Conservation (phyloP, 2,329 filamentous ascomycete species). For the Botrytis cinerea region DNA sequence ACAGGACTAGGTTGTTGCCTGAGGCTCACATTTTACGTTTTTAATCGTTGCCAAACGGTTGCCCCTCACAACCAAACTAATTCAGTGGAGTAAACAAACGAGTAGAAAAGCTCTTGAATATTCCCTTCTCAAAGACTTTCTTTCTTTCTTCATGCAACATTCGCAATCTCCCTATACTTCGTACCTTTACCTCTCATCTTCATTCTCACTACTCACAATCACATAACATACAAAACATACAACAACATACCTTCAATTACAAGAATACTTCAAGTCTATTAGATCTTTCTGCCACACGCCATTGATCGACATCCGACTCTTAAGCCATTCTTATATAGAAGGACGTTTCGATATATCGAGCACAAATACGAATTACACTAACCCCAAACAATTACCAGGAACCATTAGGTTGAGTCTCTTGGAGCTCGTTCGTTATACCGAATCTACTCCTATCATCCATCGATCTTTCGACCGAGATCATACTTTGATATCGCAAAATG, state of each 20-base stretch:
- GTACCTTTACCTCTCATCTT: slow-evolving; percentile 41
- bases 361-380: slow-evolving; percentile 50
- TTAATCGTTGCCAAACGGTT: slow-evolving; percentile 2
- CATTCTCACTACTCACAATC: slow-evolving; percentile 33
- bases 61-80: slow-evolving; percentile 24
- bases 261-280: slow-evolving; percentile 43
- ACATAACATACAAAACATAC: slow-evolving; percentile 28
- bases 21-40: not conserved
- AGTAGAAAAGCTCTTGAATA: slow-evolving; percentile 21
- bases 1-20: not conserved
- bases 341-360: slow-evolving; percentile 52
- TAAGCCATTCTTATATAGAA: slow-evolving; percentile 46
- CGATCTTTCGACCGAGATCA: slow-evolving; percentile 50
- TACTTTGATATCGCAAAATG: slow-evolving; percentile 61
- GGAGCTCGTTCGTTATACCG: slow-evolving; percentile 51
- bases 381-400: slow-evolving; percentile 51
- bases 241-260: slow-evolving; percentile 32
- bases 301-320: slow-evolving; percentile 53
- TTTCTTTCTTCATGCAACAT: slow-evolving; percentile 39
- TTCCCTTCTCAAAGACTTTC: slow-evolving; percentile 16
- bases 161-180: slow-evolving; percentile 35
- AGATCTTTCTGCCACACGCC: slow-evolving; percentile 52
- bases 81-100: slow-evolving; percentile 24
- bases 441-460: slow-evolving; percentile 38
- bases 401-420: slow-evolving; percentile 62